Evolutionary conservation across 2,329 filamentous ascomycete species (phyloP).

Genomic region (Penicillium sp.): DNA sequence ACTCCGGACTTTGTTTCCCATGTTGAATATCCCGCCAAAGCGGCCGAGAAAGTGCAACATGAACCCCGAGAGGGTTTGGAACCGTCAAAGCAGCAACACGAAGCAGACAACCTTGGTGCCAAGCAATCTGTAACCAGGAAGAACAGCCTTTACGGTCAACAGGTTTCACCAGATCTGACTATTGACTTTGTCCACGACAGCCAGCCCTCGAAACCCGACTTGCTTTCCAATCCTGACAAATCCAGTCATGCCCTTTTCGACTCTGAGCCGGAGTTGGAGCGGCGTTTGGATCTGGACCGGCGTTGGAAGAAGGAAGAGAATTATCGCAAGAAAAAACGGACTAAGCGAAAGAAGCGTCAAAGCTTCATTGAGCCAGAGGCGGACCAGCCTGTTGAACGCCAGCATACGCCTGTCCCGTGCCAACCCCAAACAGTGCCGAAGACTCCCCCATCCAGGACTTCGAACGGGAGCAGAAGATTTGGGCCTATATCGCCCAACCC

Average conservation of each 20-base stretch:
- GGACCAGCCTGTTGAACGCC: neutral
- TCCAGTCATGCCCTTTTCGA: neutral
- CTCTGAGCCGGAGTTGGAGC: neutral
- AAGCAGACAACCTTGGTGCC: neutral
- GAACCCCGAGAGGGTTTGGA: neutral
- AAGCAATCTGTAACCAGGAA: neutral
- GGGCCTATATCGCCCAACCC: constrained; percentile 12
- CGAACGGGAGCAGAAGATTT: neutral
- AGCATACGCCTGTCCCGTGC: neutral
- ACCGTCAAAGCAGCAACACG: neutral
- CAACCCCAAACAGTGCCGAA: neutral
- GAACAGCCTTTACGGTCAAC: neutral
- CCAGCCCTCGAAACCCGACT: neutral
- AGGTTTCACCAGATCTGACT: neutral
- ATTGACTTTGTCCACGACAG: neutral
- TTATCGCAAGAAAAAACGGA: neutral
- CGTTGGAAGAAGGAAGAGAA: neutral
- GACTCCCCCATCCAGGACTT: neutral
- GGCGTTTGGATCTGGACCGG: too few species aligned
- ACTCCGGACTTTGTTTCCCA: neutral
- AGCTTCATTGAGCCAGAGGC: neutral
- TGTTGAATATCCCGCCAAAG: neutral
- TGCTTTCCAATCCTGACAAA: neutral
- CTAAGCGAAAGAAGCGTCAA: neutral
- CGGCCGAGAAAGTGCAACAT: neutral